Evolutionary conservation across 768 basidiomycete species (phyloP).

Genomic region (Trametes punicea): DNA sequence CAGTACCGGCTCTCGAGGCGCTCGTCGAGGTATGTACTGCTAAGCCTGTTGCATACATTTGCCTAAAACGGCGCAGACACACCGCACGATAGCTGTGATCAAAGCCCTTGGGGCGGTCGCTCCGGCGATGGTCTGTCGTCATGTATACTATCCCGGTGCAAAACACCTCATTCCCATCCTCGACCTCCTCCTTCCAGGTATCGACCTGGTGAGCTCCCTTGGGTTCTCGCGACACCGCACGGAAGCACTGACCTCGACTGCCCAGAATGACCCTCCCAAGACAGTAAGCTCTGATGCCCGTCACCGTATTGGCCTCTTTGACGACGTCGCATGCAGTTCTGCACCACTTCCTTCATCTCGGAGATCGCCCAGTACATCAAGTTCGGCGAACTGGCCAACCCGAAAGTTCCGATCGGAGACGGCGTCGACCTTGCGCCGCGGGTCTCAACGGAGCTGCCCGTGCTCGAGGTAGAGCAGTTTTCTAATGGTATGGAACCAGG

Average conservation of each 20-base stretch:
- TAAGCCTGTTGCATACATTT: not conserved
- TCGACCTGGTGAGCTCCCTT: conserved; percentile 62
- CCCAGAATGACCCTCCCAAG: conserved; percentile 74
- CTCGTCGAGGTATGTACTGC: conserved; percentile 63
- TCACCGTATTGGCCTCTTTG: not conserved
- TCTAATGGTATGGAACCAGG: conserved; percentile 39
- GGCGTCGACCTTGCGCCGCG: conserved; percentile 22
- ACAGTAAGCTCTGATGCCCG: conserved; percentile 45
- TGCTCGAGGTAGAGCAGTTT: conserved; percentile 33
- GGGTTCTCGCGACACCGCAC: not conserved
- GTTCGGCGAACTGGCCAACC: conserved; percentile 59
- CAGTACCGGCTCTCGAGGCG: conserved; percentile 83
- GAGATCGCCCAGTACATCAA: conserved; percentile 74
- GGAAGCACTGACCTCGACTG: not conserved
- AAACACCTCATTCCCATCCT: conserved; percentile 79
- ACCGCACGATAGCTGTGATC: conserved; percentile 81
- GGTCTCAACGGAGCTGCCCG: conserved; percentile 20
- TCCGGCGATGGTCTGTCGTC: conserved; percentile 74
- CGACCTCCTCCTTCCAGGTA: conserved; percentile 79
- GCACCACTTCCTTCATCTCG: conserved; percentile 71
- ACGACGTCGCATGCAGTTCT: conserved; percentile 43
- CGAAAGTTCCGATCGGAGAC: conserved; percentile 17
- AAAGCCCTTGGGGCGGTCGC: conserved; percentile 81
- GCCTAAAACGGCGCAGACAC: conserved; percentile 47
- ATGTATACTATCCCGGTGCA: conserved; percentile 77